These are phyloP conservation scores for Fomes fomentarius DNA, from an alignment of 1,284 basidiomycete genomes.

Conservation along the genomic window DNA sequence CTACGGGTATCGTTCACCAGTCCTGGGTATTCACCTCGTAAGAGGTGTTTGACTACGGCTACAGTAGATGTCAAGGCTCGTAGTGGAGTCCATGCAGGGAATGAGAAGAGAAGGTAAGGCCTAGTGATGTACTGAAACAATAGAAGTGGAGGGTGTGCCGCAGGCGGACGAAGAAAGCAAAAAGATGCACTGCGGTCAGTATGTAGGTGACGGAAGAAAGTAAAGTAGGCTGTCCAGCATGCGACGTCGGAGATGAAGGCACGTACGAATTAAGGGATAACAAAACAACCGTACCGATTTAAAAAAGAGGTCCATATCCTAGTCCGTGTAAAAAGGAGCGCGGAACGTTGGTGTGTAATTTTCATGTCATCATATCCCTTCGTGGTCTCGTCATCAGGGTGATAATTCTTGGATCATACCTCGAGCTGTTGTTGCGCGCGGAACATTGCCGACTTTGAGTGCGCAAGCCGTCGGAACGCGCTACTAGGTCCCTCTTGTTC, in stretches of 20 bases:
- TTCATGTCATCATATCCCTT: slow-evolving; percentile 21
- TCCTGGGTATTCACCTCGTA: slow-evolving; percentile 11
- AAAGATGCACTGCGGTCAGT: slow-evolving; percentile 14
- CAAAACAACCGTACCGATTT: slow-evolving; percentile 7
- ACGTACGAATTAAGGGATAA: slow-evolving; percentile 5
- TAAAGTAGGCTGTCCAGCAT: slow-evolving; percentile 32
- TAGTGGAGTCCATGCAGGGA: slow-evolving; percentile 10
- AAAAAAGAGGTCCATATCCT: slow-evolving; percentile 23
- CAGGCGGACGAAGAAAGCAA: slow-evolving; percentile 6
- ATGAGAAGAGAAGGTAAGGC: slow-evolving; percentile 6
- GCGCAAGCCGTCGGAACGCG: slow-evolving; percentile 40
- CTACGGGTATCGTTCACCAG: slow-evolving; percentile 18
- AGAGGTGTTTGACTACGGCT: slow-evolving; percentile 14
- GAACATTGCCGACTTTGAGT: slow-evolving; percentile 50
- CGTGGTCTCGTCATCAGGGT: slow-evolving; percentile 13
- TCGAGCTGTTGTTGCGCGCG: slow-evolving; percentile 31
- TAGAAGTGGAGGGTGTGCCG: slow-evolving; percentile 10
- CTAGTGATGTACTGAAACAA: slow-evolving; percentile 15
- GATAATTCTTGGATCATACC: slow-evolving; percentile 18
- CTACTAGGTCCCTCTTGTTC: slow-evolving; percentile 37
- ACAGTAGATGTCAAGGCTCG: slow-evolving; percentile 17
- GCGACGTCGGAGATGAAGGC: slow-evolving; percentile 14
- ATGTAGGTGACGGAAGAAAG: slow-evolving; percentile 10
- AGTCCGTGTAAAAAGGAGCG: slow-evolving; percentile 14
- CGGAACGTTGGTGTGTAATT: slow-evolving; percentile 11